Evolutionary conservation across 352 stramenopile species (phyloP).

Genomic region (Phytophthora pseudosyringae): DNA sequence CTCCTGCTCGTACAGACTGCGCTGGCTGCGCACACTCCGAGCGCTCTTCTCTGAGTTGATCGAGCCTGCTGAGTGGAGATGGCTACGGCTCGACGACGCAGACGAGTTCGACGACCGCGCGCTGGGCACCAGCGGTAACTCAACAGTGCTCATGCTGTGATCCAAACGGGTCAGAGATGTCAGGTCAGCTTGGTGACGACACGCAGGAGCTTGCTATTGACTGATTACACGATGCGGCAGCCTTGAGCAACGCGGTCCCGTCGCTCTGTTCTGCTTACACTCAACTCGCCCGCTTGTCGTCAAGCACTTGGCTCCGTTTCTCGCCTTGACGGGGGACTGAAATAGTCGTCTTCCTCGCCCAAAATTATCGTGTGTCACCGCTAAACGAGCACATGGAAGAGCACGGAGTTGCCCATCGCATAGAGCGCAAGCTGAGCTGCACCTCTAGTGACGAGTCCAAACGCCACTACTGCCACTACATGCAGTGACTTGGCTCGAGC

Average conservation of each 20-base stretch:
- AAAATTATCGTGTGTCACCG: constrained; percentile 22
- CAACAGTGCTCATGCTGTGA: constrained; percentile 51
- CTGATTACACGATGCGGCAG: constrained; percentile 11
- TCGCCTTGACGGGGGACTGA: constrained; percentile 18
- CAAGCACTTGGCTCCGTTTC: constrained; percentile 23
- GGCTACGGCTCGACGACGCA: constrained; percentile 48
- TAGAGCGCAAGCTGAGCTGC: constrained; percentile 66
- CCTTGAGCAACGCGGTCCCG: background rate
- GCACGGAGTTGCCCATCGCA: constrained; percentile 67
- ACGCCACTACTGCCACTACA: constrained; percentile 48
- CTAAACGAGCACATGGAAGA: constrained; percentile 81
- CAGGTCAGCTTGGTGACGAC: background rate
- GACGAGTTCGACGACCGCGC: constrained; percentile 48
- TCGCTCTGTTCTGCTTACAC: constrained; percentile 5
- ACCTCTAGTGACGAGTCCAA: constrained; percentile 50
- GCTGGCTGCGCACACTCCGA: constrained; percentile 38
- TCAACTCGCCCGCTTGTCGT: background rate
- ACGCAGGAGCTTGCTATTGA: constrained; percentile 24
- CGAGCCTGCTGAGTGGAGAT: constrained; percentile 53
- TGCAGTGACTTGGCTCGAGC: constrained; percentile 37
- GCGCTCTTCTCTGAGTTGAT: constrained; percentile 43
- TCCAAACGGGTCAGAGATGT: constrained; percentile 1
- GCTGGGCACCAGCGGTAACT: constrained; percentile 58
- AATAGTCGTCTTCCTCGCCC: constrained; percentile 25
- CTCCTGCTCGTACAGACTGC: constrained; percentile 31